phyloP scores from a whole-genome alignment of 225 moss, liverwort and hornwort species.

The Pleurozium schreberi region DNA sequence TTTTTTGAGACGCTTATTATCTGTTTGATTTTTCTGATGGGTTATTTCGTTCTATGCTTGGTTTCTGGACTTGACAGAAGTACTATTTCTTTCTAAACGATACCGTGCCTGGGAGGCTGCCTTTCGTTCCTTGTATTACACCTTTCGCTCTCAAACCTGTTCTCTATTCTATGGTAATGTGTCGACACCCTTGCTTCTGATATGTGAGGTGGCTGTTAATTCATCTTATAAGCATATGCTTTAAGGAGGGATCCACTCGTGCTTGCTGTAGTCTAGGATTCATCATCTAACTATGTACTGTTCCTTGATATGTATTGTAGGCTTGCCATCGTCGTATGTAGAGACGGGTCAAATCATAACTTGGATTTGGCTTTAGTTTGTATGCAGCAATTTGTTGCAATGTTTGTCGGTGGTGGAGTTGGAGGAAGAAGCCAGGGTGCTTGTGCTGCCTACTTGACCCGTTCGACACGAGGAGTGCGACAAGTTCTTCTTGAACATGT shows the following conservation, averaged over 20 bases:
- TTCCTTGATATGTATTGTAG: not conserved
- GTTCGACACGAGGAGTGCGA: conserved; percentile 83
- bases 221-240: not conserved
- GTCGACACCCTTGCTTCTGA: not conserved
- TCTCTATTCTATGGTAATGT: conserved; percentile 65
- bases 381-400: conserved; percentile 83
- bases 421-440: conserved; percentile 47
- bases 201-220: not conserved
- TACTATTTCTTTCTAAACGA: conserved; percentile 35
- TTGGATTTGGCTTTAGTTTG: conserved; percentile 52
- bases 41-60: not conserved
- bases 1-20: not conserved
- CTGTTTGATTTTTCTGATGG: not conserved
- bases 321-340: not conserved
- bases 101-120: conserved; percentile 79
- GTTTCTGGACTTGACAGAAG: conserved; percentile 30
- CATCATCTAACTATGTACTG: not conserved
- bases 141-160: conserved; percentile 57
- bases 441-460: conserved; percentile 72
- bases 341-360: not conserved
- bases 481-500: conserved; percentile 75
- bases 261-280: not conserved
- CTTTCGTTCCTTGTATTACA: conserved; percentile 78
- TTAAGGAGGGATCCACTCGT: not conserved
- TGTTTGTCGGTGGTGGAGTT: conserved; percentile 80